Evolutionary conservation across 805 yeast genomes (phyloP).

Genomic region (Schwanniomyces pseudopolymorphus): DNA sequence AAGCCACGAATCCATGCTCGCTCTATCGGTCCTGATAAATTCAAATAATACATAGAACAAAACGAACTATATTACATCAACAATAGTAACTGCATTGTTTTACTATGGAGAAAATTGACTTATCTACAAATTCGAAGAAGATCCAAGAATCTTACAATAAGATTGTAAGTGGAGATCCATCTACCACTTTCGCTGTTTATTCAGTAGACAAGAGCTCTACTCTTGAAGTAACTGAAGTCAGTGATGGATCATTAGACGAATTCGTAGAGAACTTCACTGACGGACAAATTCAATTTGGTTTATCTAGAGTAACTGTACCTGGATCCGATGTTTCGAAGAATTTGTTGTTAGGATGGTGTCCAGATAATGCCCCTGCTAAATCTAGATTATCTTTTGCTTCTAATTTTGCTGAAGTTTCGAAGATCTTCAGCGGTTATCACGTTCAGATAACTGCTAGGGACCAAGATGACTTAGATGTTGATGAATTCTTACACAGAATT

Average conservation of each 20-base stretch:
- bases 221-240: constrained; percentile 48
- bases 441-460: constrained; percentile 97
- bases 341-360: constrained; percentile 92
- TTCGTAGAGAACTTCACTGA: constrained; percentile 83
- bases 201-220: constrained; percentile 63
- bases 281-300: constrained; percentile 85
- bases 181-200: constrained; percentile 73
- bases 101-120: constrained; percentile 54
- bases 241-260: constrained; percentile 69
- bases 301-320: constrained; percentile 83
- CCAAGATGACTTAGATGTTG: constrained; percentile 80
- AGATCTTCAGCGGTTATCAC: constrained; percentile 77
- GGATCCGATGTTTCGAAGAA: constrained; percentile 89
- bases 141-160: constrained; percentile 74
- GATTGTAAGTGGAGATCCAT: constrained; percentile 75
- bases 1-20: not conserved
- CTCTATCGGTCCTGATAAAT: not conserved
- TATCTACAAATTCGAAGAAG: constrained; percentile 69
- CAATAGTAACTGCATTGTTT: not conserved
- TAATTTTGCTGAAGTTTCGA: constrained; percentile 74
- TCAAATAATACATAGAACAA: not conserved
- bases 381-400: constrained; percentile 73
- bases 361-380: constrained; percentile 87
- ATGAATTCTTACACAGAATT: constrained; percentile 70
- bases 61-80: not conserved